Percentiles rank a stretch among this genome's conserved stretches.
Conservation (phyloP, 139 green algal species). For the Marvania coccoides region DNA sequence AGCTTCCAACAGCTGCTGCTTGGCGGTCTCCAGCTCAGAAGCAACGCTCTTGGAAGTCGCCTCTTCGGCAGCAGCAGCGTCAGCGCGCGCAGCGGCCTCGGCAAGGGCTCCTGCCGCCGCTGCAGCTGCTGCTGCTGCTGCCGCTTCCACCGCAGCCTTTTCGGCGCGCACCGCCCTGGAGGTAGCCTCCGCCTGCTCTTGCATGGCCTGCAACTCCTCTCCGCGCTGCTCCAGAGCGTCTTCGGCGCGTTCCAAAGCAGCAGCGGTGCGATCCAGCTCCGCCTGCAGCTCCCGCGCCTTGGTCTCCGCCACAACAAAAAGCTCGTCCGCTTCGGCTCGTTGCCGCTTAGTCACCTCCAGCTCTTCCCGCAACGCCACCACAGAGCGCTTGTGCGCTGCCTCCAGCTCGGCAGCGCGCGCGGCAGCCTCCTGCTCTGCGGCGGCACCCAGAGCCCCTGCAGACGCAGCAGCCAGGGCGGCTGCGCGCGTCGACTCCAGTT, state of each 20-base stretch:
- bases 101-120: neutral
- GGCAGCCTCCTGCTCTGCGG: neutral
- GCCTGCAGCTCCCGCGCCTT: constrained; percentile 23
- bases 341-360: neutral
- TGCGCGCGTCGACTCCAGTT: neutral
- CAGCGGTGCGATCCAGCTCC: neutral
- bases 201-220: neutral
- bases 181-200: neutral
- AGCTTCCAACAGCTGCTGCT: constrained; percentile 10
- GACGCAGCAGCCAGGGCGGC: neutral
- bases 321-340: neutral
- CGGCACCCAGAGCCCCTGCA: neutral
- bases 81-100: neutral
- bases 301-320: neutral
- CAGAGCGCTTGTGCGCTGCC: neutral
- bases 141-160: neutral
- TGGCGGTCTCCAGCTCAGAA: constrained; percentile 19
- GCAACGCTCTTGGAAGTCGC: constrained; percentile 12
- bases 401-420: neutral
- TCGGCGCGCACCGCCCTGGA: neutral
- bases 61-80: constrained; percentile 5
- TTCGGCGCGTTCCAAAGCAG: neutral
- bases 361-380: constrained; percentile 20
- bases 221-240: neutral
- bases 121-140: neutral